A percentile compares a stretch with the other conserved stretches of the same genome.
phyloP scores from a whole-genome alignment of 2,329 filamentous ascomycete genomes.

The Colletotrichum tanaceti region DNA sequence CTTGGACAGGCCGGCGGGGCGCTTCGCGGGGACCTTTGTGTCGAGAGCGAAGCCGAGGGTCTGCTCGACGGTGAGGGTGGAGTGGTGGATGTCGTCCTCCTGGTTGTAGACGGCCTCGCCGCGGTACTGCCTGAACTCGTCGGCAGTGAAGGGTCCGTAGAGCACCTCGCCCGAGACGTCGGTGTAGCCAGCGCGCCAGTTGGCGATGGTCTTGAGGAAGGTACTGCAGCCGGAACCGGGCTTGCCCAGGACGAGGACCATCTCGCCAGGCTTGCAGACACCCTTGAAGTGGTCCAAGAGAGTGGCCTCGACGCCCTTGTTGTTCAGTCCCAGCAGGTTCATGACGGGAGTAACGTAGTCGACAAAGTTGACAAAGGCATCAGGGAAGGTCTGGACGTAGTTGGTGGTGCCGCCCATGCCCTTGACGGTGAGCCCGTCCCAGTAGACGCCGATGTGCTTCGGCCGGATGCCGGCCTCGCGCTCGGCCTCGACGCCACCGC shows the following conservation, averaged over 20 bases:
- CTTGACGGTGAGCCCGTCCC: conserved; percentile 81
- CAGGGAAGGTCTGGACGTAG: conserved; percentile 79
- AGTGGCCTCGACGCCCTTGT: conserved; percentile 77
- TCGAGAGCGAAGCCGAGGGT: conserved; percentile 88
- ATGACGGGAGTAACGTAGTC: conserved; percentile 76
- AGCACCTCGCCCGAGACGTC: conserved; percentile 74
- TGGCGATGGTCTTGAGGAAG: conserved; percentile 75
- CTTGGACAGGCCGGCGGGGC: conserved; percentile 79
- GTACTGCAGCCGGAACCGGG: conserved; percentile 80
- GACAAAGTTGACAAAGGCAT: conserved; percentile 81
- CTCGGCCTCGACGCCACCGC: conserved; percentile 78
- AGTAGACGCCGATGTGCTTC: conserved; percentile 84
- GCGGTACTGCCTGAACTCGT: conserved; percentile 79
- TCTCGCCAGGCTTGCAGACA: conserved; percentile 82
- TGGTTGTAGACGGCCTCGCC: conserved; percentile 89
- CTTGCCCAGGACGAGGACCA: conserved; percentile 84
- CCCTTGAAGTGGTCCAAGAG: conserved; percentile 79
- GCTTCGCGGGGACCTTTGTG: conserved; percentile 84
- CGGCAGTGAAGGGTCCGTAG: conserved; percentile 79
- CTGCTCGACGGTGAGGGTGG: conserved; percentile 87
- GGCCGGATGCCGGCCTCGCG: conserved; percentile 81
- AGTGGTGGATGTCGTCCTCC: conserved; percentile 87
- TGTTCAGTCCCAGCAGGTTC: conserved; percentile 71
- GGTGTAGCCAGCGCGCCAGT: conserved; percentile 70
- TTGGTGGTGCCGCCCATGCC: conserved; percentile 81